These are phyloP conservation scores for Lachnellula arida DNA, from an alignment of 2,329 filamentous ascomycete genomes.

Conservation along the genomic window DNA sequence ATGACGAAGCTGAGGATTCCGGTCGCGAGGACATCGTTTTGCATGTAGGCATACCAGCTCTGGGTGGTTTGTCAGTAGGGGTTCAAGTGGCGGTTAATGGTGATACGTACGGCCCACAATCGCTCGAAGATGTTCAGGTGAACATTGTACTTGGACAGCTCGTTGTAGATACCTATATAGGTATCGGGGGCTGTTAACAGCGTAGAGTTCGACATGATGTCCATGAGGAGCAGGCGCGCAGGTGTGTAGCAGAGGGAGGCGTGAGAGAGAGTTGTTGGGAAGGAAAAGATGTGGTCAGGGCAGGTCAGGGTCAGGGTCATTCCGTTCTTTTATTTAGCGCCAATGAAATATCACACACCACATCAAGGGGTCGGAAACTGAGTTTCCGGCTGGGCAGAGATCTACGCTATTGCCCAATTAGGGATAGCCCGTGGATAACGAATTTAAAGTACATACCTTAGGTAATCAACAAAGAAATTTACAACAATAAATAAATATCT, in stretches of 20 bases:
- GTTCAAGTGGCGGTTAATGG: slow-evolving; percentile 7
- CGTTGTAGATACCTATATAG: slow-evolving; percentile 56
- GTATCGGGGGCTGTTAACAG: slow-evolving; percentile 25
- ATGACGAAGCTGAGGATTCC: slow-evolving; percentile 96
- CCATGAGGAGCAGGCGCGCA: slow-evolving; percentile 12
- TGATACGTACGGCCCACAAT: slow-evolving; percentile 72
- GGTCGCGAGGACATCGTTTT: slow-evolving; percentile 93
- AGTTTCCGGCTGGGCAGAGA: background rate
- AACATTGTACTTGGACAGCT: slow-evolving; percentile 70
- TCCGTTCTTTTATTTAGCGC: slow-evolving; percentile 5
- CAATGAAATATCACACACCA: slow-evolving; percentile 5
- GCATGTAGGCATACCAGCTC: slow-evolving; percentile 96
- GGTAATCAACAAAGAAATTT: too few species aligned
- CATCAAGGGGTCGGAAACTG: slow-evolving; percentile 3
- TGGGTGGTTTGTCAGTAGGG: slow-evolving; percentile 30
- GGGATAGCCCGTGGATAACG: too few species aligned
- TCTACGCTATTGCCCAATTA: too few species aligned
- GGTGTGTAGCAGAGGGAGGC: background rate
- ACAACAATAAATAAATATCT: too few species aligned
- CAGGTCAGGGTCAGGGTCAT: background rate
- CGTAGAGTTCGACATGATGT: slow-evolving; percentile 27
- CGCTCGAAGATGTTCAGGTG: slow-evolving; percentile 77
- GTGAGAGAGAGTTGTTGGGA: slow-evolving; percentile 2
- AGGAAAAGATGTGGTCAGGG: background rate
- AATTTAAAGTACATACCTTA: too few species aligned